phyloP scores from a whole-genome alignment of 345 rosid species.

The Tarenaya hassleriana region DNA sequence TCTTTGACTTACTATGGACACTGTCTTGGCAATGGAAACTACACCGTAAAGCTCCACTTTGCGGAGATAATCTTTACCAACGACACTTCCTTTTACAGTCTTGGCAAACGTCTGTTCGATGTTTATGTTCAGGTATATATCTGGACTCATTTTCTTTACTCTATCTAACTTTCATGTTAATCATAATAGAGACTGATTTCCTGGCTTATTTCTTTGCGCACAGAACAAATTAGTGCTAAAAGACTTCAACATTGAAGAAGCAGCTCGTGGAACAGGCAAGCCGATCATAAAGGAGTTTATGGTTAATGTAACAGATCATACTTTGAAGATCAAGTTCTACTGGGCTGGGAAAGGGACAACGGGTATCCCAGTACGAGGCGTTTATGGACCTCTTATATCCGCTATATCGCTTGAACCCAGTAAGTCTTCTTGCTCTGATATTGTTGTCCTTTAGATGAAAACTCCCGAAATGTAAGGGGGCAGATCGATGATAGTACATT shows the following conservation, averaged over 20 bases:
- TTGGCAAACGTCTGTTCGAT: constrained; percentile 71
- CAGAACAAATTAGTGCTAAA: constrained; percentile 49
- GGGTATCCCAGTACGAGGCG: constrained; percentile 56
- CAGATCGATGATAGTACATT: constrained; percentile 5
- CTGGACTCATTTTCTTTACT: neutral
- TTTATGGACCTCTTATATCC: constrained; percentile 70
- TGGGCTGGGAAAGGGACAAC: constrained; percentile 86
- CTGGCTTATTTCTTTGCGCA: constrained; percentile 1
- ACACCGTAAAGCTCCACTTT: constrained; percentile 76
- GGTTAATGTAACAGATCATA: constrained; percentile 30
- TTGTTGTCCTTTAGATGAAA: neutral
- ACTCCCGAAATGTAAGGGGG: too few species aligned
- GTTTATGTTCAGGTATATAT: constrained; percentile 65
- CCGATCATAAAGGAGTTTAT: constrained; percentile 35
- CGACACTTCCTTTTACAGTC: constrained; percentile 44
- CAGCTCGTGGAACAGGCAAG: constrained; percentile 52
- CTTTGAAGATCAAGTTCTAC: constrained; percentile 55
- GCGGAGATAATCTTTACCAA: constrained; percentile 66
- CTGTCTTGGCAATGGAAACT: constrained; percentile 68
- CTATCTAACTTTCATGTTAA: neutral
- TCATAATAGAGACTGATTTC: neutral
- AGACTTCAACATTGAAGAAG: constrained; percentile 55
- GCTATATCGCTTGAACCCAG: constrained; percentile 64
- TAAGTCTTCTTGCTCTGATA: constrained; percentile 26
- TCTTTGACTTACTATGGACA: constrained; percentile 80